phyloP scores from a whole-genome alignment of 345 rosid genomes.

The Geranium rotundifolium region DNA sequence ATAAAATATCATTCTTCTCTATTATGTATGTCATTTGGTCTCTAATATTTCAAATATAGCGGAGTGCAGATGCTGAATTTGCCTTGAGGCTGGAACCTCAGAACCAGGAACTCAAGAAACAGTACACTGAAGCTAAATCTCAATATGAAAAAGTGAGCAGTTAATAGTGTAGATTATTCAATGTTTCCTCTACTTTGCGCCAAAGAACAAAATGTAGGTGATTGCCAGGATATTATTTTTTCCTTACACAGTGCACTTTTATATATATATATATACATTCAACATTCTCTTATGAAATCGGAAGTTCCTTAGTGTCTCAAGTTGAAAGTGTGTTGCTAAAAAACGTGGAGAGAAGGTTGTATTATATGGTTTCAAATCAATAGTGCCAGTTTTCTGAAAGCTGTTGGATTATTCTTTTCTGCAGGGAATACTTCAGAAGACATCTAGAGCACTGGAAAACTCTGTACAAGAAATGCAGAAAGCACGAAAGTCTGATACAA shows the following conservation, averaged over 20 bases:
- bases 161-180: background rate
- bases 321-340: too few species aligned
- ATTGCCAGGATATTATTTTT: background rate
- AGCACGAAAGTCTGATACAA: conserved; percentile 28
- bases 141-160: conserved; percentile 53
- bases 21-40: conserved; percentile 1
- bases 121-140: conserved; percentile 52
- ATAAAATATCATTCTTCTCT: background rate
- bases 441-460: conserved; percentile 43
- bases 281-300: background rate
- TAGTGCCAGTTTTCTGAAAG: conserved; percentile 2
- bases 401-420: conserved; percentile 5
- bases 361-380: background rate
- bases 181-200: background rate
- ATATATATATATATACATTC: too few species aligned
- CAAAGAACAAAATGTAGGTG: background rate
- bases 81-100: conserved; percentile 75
- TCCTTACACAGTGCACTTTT: background rate
- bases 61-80: conserved; percentile 76
- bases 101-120: conserved; percentile 80
- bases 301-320: too few species aligned
- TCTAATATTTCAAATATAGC: conserved; percentile 10
- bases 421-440: conserved; percentile 56
- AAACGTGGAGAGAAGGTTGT: too few species aligned
- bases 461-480: conserved; percentile 32